phyloP scores from a whole-genome alignment of 2,329 filamentous ascomycete species.

The Fusarium papillatum region DNA sequence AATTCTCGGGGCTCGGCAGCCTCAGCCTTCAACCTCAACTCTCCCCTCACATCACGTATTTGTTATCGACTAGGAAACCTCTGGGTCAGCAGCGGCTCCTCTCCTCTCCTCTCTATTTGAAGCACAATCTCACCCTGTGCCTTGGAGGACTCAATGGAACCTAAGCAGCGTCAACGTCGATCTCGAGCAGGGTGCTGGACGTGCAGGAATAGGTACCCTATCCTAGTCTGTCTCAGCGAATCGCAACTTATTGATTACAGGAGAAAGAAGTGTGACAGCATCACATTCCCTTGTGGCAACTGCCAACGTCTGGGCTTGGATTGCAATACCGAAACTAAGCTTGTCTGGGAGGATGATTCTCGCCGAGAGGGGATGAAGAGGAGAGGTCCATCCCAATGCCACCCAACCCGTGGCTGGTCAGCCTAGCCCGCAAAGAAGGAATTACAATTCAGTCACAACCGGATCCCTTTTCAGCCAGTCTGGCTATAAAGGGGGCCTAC shows the following conservation, averaged over 20 bases:
- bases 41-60: background rate
- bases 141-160: background rate
- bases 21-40: background rate
- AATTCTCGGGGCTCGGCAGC: background rate
- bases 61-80: background rate
- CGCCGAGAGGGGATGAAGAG: constrained; percentile 27
- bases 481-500: too few species aligned
- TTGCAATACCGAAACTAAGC: constrained; percentile 19
- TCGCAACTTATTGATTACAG: background rate
- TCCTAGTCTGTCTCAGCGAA: background rate
- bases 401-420: background rate
- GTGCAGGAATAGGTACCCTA: constrained; percentile 9
- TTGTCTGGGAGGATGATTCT: constrained; percentile 37
- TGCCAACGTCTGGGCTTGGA: constrained; percentile 17
- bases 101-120: background rate
- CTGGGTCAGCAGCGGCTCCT: background rate
- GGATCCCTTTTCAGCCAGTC: background rate
- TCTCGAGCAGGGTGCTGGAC: constrained; percentile 21
- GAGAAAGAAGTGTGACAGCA: constrained; percentile 27
- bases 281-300: constrained; percentile 16
- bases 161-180: background rate
- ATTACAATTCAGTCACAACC: background rate
- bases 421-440: background rate
- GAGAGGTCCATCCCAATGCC: constrained; percentile 14
- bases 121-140: background rate